Base-by-base conservation (phyloP, 805 yeast species). In the Monosporozyma aerobia region DNA sequence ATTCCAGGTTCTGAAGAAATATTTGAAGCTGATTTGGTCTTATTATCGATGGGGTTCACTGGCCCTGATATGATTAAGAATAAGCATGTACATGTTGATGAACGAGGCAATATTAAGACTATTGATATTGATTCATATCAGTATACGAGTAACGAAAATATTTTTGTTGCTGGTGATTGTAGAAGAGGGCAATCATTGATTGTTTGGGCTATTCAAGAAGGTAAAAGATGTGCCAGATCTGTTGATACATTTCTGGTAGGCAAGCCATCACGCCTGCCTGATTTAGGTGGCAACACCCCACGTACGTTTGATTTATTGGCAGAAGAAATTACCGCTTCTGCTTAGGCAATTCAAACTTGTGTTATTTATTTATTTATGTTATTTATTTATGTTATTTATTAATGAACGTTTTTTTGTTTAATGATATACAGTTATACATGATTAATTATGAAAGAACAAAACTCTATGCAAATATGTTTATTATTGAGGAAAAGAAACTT, bases 131-230 rank as follows among this genome's bases (percentile, higher is more conserved):
- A 92, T 14, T 69, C 77, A 39, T 51, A 51, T 37, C 33, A 22
- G 14, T 92, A 92, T 78, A 77, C 79, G 55, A 90, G 88, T 53
- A 70, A 72, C 35, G 85, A 77, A 54, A 90, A 89, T 61, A 65
- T 90, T 55, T 92, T 90, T 65, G 88, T 97, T 48, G 97, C 98
- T 49, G 99, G 99, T 73, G 99, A 92, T 72, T 94, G 98, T 75
- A 86, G 99, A 77, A 84, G 98, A 74, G 99, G 99, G 30, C 99
- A 92, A 76, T 88, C 97, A 2, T 80, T 92, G 70, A 92, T 92
- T 69, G 99, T 92, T 52, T 94, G 98, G 98, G 99, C 98, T 74
- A 92, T 92, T 62, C 98, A 94, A 74, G 99, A 92, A 74, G 99
- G 99, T 60, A 84, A 98, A 76, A 97, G 92, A 73, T 90, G 97